Conservation (phyloP, 306 rosid genomes). For the Acacia crassicarpa region DNA sequence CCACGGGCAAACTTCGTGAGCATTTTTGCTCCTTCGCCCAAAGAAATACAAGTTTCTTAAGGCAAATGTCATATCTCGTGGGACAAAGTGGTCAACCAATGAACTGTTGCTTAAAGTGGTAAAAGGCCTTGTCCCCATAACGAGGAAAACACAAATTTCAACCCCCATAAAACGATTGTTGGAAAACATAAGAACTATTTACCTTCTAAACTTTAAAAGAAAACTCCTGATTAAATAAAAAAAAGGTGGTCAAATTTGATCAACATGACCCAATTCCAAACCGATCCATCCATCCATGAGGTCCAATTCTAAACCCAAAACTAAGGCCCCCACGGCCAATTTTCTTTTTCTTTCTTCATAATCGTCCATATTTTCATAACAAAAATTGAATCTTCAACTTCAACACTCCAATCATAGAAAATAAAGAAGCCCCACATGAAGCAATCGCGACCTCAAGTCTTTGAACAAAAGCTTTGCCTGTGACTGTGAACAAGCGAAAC, state of each 20-base stretch:
- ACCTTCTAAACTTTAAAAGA: fast-evolving
- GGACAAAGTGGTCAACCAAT: background rate
- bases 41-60: background rate
- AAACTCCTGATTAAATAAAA: too few species aligned
- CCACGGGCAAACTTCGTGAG: too few species aligned
- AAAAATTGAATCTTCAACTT: background rate
- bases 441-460: background rate
- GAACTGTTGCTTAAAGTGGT: background rate
- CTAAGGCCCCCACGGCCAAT: too few species aligned
- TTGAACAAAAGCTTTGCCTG: background rate
- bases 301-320: background rate
- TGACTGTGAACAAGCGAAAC: background rate
- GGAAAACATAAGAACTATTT: too few species aligned
- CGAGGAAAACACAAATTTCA: too few species aligned
- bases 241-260: background rate
- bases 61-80: background rate
- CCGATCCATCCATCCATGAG: background rate
- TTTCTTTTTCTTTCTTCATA: background rate
- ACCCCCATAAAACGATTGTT: fast-evolving
- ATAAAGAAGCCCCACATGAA: background rate
- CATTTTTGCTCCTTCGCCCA: too few species aligned
- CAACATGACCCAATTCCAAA: background rate
- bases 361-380: background rate
- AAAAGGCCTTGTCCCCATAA: fast-evolving
- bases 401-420: background rate